phyloP scores from a whole-genome alignment of 768 basidiomycete species.

The Boletus rubroflammeus region DNA sequence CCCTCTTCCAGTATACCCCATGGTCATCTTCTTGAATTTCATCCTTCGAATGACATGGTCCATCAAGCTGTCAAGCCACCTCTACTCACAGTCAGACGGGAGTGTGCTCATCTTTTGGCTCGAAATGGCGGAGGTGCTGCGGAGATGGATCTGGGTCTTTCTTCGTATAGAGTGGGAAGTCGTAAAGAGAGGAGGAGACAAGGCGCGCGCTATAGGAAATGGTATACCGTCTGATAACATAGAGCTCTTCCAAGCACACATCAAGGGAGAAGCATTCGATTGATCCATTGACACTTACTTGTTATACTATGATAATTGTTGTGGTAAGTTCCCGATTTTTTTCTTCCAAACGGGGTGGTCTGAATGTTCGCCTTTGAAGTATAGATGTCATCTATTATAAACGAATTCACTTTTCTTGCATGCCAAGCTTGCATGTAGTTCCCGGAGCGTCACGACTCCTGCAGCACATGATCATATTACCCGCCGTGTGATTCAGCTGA shows the following conservation, averaged over 20 bases:
- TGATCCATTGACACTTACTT: constrained; percentile 7
- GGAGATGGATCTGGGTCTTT: constrained; percentile 99
- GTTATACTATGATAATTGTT: neutral
- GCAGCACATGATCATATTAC: neutral
- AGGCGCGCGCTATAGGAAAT: neutral
- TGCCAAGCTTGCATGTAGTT: neutral
- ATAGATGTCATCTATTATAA: constrained; percentile 4
- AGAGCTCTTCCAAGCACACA: constrained; percentile 13
- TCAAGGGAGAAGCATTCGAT: constrained; percentile 17
- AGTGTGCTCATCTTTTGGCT: constrained; percentile 84
- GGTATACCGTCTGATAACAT: constrained; percentile 6
- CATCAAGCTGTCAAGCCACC: constrained; percentile 82
- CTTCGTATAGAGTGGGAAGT: constrained; percentile 96
- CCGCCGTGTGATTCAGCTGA: neutral
- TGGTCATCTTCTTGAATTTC: constrained; percentile 78
- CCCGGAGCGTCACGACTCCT: constrained; percentile 1
- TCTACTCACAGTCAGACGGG: constrained; percentile 76
- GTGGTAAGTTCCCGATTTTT: constrained; percentile 14
- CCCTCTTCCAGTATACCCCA: constrained; percentile 80
- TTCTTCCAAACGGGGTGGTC: neutral
- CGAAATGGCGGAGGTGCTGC: constrained; percentile 82
- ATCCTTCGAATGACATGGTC: constrained; percentile 92
- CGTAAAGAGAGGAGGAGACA: constrained; percentile 49
- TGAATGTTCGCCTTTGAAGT: constrained; percentile 5
- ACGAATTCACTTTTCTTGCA: neutral